Evolutionary conservation across 2,329 filamentous ascomycete species (phyloP), one percentile per base, ranked within the genome.

Genomic region (Ophiostoma sp.): DNA sequence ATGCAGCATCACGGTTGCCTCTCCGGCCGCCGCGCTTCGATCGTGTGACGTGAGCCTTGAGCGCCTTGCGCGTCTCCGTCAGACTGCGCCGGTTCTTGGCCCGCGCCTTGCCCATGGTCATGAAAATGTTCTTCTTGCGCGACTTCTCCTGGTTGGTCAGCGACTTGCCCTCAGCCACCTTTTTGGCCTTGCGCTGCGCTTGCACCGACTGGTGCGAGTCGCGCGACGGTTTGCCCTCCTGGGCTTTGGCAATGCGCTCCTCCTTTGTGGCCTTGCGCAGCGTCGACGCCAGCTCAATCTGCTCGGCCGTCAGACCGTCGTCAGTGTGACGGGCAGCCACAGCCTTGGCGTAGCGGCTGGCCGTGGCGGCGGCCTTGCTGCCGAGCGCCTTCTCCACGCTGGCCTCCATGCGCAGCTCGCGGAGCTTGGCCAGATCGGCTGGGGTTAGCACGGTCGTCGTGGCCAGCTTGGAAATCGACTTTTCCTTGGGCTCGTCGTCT

Each of bases 121-220:
- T 99, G 79, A 99, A 81, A 84, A 99, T 97, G 83, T 99, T 99
- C 92, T 99, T 99, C 88, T 93, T 94, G 78, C 95, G 87, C 57
- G 93, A 90, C 89, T 99, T 99, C 86, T 99, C 96, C 85, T 93
- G 93, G 84, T 99, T 99, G 77, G 95, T 98, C 50, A 94, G 95
- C 81, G 93, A 97, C 90, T 98, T 98, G 79, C 96, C 96, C 83
- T 94, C 89, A 1, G 90, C 87, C 78, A 91, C 90, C 88, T 97
- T 97, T 87, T 95, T 93, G 81, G 93, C 90, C 86, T 94, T 93
- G 79, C 93, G 88, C 80, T 93, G 91, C 19, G 94, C 94, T 76
- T 93, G 91, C 71, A 93, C 96, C 76, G 90, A 93, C 85, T 95
- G 94, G 85, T 97, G 94, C 81, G 96, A 91, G 69, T 89, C 86